phyloP scores from a whole-genome alignment of 2,329 filamentous ascomycete genomes.

The Cordyceps cateniannulata region DNA sequence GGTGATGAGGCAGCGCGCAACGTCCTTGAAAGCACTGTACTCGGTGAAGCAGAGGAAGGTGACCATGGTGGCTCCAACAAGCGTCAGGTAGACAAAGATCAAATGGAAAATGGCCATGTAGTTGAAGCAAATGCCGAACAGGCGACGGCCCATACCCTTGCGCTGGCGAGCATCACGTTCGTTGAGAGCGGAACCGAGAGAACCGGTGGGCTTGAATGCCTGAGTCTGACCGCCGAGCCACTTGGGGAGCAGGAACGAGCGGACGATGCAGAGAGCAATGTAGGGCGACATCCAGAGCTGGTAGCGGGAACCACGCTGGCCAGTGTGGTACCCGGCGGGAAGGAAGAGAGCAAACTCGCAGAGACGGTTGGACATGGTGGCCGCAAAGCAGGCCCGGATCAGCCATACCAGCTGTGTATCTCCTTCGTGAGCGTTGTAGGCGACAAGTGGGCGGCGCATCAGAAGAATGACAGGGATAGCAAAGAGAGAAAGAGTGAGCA shows the following conservation, averaged over 20 bases:
- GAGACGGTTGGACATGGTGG: conserved; percentile 44
- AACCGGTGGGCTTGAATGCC: conserved; percentile 56
- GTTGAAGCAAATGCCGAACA: conserved; percentile 49
- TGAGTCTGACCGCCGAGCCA: conserved; percentile 54
- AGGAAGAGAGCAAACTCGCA: conserved; percentile 53
- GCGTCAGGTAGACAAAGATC: conserved; percentile 45
- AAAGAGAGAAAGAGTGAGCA: conserved; percentile 48
- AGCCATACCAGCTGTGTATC: conserved; percentile 51
- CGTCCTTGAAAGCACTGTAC: conserved; percentile 29
- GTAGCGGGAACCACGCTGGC: conserved; percentile 48
- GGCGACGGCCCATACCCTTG: conserved; percentile 45
- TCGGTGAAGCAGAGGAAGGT: conserved; percentile 43
- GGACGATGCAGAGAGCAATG: conserved; percentile 50
- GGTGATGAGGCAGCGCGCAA: conserved; percentile 48
- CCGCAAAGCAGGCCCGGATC: conserved; percentile 47
- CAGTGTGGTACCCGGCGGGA: conserved; percentile 52
- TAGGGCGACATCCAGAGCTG: conserved; percentile 60
- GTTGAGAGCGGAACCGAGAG: conserved; percentile 47
- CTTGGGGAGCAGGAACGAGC: conserved; percentile 49
- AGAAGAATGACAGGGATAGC: conserved; percentile 53
- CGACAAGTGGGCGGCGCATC: conserved; percentile 50
- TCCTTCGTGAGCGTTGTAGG: conserved; percentile 35
- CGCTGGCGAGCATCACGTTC: conserved; percentile 48
- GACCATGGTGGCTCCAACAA: conserved; percentile 43
- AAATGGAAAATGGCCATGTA: conserved; percentile 51